phyloP scores from a whole-genome alignment of 2,329 filamentous ascomycete genomes.

The Colletotrichum sp. region DNA sequence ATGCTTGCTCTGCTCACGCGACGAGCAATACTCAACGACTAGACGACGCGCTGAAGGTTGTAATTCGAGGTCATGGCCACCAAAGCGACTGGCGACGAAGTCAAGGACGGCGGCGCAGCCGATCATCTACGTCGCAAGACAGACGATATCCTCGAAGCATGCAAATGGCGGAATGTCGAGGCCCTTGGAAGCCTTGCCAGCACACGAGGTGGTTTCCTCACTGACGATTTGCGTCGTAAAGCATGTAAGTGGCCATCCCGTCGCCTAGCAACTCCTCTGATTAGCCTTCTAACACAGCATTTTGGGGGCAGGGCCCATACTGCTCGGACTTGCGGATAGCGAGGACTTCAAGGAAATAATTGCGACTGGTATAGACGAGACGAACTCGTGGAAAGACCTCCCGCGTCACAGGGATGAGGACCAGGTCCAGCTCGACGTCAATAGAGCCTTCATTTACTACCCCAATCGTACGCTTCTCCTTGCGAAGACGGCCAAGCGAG shows the following conservation, averaged over 20 bases:
- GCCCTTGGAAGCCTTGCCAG: constrained; percentile 63
- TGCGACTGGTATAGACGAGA: constrained; percentile 14
- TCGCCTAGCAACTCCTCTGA: background rate
- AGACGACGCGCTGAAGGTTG: background rate
- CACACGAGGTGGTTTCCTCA: constrained; percentile 69
- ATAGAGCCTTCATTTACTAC: constrained; percentile 97
- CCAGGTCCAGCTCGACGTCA: constrained; percentile 90
- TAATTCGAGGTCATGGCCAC: background rate
- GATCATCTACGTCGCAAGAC: constrained; percentile 39
- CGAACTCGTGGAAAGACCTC: constrained; percentile 62
- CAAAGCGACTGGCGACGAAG: background rate
- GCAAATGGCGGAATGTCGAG: constrained; percentile 59
- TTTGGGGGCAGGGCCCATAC: constrained; percentile 60
- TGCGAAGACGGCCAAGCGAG: background rate
- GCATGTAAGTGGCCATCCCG: constrained; percentile 71
- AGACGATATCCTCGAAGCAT: constrained; percentile 62
- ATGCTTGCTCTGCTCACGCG: background rate
- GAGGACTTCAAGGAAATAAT: constrained; percentile 17
- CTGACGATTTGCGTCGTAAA: constrained; percentile 69
- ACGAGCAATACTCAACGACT: background rate
- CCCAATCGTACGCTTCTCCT: constrained; percentile 67
- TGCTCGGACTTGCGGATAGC: constrained; percentile 50
- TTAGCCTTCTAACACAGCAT: constrained; percentile 7
- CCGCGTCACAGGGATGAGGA: constrained; percentile 84
- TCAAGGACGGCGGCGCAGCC: constrained; percentile 1